Evolutionary conservation across 192 early-diverging fungal genomes (phyloP), one percentile per base, ranked within the genome.

Genomic region (Coemansia asiatica): DNA sequence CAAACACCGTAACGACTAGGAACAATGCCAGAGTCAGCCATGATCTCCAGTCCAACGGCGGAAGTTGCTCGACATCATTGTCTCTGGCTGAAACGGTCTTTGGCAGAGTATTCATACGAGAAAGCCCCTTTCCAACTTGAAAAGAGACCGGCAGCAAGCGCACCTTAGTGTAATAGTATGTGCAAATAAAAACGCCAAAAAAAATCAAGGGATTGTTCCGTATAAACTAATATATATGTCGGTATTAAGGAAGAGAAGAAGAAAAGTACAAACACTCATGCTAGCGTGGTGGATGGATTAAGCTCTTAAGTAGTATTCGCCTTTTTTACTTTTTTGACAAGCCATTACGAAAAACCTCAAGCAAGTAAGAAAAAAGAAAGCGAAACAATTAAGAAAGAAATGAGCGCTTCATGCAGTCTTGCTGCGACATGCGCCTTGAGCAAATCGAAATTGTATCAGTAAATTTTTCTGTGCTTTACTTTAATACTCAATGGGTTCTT

Each of bases 11-110:
- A 27, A 83, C 86, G 5, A 87, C 16, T 46, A 87, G 70, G 64
- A 92, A 92, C 7, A 82, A 67, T 0, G 66, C 68, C 18, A 92
- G 80, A 4, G 85, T 79, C 15, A 90, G 63, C 84, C 84, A 90
- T 25, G 89, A 90, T 29, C 62, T 50, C 72, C 72, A 74, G 7
- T 66, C 59, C 5, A 74, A 56, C 28, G 61, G 29, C 6, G 72
- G 66, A 22, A 74, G 72, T 25, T 67, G 72, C 33, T 67, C 71
- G 10, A 35, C 49, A 27, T 54, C 23, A 19, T 29, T 55, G 48
- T 22, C 33, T 7, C 28, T 35, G 27, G 35, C 51, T 28, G 27
- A 28, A 27, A 54, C 27, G 51, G 10, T 16, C 23, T 54, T 27
- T 54, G 51, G 9, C 29, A 19, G 0, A 19, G 18, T 36, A 57